A percentile compares a stretch with the other conserved stretches of the same genome.
Conservation (phyloP, 2,329 filamentous ascomycete genomes). For the Alternaria panax region DNA sequence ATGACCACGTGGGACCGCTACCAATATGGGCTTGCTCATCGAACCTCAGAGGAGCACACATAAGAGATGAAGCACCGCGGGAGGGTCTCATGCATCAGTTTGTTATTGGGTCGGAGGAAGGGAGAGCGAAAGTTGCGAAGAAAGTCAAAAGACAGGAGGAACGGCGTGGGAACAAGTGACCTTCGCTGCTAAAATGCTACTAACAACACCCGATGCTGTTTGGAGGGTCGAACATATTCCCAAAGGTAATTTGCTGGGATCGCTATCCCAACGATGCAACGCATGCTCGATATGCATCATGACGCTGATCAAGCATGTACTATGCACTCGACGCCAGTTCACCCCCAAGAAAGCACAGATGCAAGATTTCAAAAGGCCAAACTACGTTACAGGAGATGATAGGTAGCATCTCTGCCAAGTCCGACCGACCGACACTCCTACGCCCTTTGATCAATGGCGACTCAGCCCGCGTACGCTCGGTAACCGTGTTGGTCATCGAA, state of each 20-base stretch:
- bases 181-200: neutral
- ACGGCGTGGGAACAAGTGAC: neutral
- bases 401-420: neutral
- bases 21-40: neutral
- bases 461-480: slow-evolving; percentile 14
- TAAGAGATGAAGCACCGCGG: neutral
- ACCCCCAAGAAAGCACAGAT: neutral
- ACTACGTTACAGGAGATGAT: neutral
- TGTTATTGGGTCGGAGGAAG: neutral
- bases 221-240: neutral
- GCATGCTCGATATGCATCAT: neutral
- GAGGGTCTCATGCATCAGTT: neutral
- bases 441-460: neutral
- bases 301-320: neutral
- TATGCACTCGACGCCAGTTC: neutral
- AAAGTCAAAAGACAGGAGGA: neutral
- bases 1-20: neutral
- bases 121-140: neutral
- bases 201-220: neutral
- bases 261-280: neutral
- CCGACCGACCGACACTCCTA: neutral
- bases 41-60: neutral
- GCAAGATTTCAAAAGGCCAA: neutral
- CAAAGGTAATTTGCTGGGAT: neutral
- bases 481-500: slow-evolving; percentile 18